Conservation (phyloP, 2,329 filamentous ascomycete species). For the Ustulina deusta region DNA sequence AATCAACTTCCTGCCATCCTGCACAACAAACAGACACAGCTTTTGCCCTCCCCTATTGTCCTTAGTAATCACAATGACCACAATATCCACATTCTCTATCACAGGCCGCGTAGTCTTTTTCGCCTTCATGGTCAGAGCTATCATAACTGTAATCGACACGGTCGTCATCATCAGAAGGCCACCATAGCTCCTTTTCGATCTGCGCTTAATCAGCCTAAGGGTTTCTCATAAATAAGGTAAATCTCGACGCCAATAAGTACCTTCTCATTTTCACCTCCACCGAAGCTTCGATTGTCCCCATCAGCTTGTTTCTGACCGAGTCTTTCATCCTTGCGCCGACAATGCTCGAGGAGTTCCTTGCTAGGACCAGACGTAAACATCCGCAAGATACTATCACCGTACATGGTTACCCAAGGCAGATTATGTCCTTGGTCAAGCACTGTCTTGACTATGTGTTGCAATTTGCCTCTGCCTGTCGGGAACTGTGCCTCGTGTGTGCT, state of each 20-base stretch:
- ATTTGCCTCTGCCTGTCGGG: neutral
- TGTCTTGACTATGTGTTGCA: neutral
- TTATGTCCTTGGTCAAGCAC: neutral
- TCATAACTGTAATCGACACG: neutral
- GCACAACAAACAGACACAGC: too few relatives aligned
- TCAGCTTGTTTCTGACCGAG: neutral
- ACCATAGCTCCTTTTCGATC: neutral
- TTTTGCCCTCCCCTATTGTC: too few relatives aligned
- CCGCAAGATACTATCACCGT: neutral
- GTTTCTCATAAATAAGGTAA: too few relatives aligned
- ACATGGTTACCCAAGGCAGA: neutral
- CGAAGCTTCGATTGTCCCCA: too few relatives aligned
- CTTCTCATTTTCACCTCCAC: too few relatives aligned
- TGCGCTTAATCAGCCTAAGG: too few relatives aligned
- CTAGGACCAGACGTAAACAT: neutral
- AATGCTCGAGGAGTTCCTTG: neutral
- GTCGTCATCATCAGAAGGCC: neutral
- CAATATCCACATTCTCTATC: neutral
- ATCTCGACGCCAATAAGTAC: too few relatives aligned
- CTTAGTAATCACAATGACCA: neutral
- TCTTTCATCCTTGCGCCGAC: neutral
- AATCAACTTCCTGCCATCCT: too few relatives aligned
- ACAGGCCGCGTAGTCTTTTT: neutral
- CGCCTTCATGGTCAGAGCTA: neutral
- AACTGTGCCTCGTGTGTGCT: neutral